Evolutionary conservation across 768 basidiomycete species (phyloP).

Genomic region (Saitozyma sp.): DNA sequence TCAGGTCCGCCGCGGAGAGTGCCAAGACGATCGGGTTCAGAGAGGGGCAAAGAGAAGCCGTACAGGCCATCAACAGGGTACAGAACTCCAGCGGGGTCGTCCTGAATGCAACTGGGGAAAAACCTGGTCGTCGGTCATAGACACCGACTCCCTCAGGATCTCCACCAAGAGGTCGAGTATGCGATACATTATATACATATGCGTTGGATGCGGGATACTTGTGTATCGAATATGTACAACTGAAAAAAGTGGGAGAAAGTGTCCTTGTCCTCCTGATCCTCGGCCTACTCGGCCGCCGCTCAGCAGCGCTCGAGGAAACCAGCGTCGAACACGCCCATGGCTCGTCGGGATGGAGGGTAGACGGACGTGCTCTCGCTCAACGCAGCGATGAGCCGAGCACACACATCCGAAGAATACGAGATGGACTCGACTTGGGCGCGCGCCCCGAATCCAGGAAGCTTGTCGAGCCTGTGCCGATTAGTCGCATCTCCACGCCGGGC

Average conservation of each 20-base stretch:
- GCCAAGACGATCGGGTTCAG: conserved; percentile 39
- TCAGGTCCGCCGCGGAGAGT: conserved; percentile 24
- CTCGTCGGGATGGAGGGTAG: conserved; percentile 42
- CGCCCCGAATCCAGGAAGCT: conserved; percentile 68
- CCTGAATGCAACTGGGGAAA: too few relatives aligned
- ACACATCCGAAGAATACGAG: conserved; percentile 76
- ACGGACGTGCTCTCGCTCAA: conserved; percentile 68
- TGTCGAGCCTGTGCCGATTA: conserved; percentile 48
- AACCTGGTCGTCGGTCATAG: too few relatives aligned
- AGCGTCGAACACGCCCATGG: conserved; percentile 46
- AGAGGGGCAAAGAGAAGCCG: conserved; percentile 45
- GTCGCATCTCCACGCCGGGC: not conserved
- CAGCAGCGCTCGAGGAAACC: conserved; percentile 50
- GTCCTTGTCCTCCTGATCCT: too few relatives aligned
- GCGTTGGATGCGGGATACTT: too few relatives aligned
- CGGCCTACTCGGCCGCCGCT: not conserved
- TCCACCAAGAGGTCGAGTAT: too few relatives aligned
- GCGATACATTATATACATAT: too few relatives aligned
- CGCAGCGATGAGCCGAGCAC: conserved; percentile 67
- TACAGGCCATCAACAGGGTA: conserved; percentile 38
- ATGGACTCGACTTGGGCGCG: conserved; percentile 87
- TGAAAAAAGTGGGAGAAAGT: too few relatives aligned
- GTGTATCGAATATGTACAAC: too few relatives aligned
- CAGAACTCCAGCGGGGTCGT: conserved; percentile 4
- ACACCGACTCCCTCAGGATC: too few relatives aligned